phyloP scores from a whole-genome alignment of 192 early-diverging fungal species.

The Coemansia asiatica region DNA sequence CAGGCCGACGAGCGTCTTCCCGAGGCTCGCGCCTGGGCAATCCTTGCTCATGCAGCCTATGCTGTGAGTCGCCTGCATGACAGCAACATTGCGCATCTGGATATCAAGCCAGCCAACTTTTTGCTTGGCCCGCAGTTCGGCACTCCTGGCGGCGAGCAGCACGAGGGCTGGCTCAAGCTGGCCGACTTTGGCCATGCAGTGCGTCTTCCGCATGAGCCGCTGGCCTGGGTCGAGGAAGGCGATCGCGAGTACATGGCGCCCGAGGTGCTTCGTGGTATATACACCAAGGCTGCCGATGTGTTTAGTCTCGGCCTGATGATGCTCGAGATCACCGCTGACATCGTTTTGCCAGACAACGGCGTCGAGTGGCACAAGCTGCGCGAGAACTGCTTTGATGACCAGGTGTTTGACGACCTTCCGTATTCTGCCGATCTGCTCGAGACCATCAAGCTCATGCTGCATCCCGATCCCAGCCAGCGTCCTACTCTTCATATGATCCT shows the following conservation, averaged over 20 bases:
- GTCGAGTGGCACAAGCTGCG: conserved; percentile 84
- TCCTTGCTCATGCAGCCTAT: conserved; percentile 51
- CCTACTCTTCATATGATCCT: conserved; percentile 60
- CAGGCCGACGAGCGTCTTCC: conserved; percentile 19
- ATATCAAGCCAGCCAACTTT: conserved; percentile 89
- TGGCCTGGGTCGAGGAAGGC: conserved; percentile 66
- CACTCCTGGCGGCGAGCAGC: conserved; percentile 24
- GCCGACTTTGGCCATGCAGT: conserved; percentile 89
- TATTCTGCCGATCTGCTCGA: conserved; percentile 59
- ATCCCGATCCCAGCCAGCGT: conserved; percentile 58
- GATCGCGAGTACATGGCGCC: conserved; percentile 93
- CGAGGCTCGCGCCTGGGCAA: conserved; percentile 73
- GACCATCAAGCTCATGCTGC: conserved; percentile 68
- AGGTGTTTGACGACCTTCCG: conserved; percentile 48
- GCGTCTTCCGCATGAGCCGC: conserved; percentile 23
- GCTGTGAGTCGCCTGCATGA: conserved; percentile 75
- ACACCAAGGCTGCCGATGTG: conserved; percentile 80
- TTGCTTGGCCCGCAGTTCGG: conserved; percentile 58
- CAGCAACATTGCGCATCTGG: conserved; percentile 75
- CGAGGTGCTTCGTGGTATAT: conserved; percentile 71
- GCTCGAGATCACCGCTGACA: conserved; percentile 81
- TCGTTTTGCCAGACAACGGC: conserved; percentile 89
- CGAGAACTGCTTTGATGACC: conserved; percentile 68
- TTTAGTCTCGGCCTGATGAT: conserved; percentile 92
- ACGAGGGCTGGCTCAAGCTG: conserved; percentile 72